Percentiles rank a stretch among this genome's conserved stretches.
Conservation (phyloP, 306 rosid genomes). For the Prunus mongolica region DNA sequence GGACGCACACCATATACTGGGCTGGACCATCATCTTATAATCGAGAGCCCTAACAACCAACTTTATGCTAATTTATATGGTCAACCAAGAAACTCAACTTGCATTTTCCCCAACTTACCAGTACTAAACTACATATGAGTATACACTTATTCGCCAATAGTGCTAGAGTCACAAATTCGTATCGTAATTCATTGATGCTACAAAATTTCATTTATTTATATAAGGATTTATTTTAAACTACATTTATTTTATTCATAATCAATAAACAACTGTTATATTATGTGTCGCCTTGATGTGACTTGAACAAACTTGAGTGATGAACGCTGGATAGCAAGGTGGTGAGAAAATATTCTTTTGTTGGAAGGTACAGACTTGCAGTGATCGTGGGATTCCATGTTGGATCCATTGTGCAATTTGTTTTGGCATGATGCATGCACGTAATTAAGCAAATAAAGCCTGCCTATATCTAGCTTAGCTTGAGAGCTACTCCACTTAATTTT, state of each 20-base stretch:
- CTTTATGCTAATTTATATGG: not conserved
- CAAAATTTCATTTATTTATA: too few species aligned
- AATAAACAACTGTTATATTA: too few species aligned
- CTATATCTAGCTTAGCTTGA: not conserved
- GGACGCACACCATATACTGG: not conserved
- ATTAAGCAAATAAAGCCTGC: not conserved
- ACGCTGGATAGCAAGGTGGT: too few species aligned
- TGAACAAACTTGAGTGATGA: too few species aligned
- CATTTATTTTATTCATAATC: too few species aligned
- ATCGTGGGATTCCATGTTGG: not conserved
- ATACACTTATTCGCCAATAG: not conserved
- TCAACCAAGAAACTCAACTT: not conserved
- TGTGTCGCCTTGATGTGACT: too few species aligned
- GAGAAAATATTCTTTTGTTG: not conserved
- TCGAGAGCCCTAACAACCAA: not conserved
- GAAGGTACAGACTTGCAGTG: not conserved
- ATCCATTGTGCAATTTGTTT: not conserved
- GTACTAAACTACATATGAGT: not conserved
- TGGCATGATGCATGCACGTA: not conserved
- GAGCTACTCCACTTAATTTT: slow-evolving; percentile 11
- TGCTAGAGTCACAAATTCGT: too few species aligned
- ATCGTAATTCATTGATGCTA: too few species aligned
- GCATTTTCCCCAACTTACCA: not conserved
- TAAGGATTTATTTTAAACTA: too few species aligned
- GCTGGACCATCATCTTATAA: not conserved